Conservation (phyloP, 1,139 yeast species). For the Eremothecium coryli region DNA sequence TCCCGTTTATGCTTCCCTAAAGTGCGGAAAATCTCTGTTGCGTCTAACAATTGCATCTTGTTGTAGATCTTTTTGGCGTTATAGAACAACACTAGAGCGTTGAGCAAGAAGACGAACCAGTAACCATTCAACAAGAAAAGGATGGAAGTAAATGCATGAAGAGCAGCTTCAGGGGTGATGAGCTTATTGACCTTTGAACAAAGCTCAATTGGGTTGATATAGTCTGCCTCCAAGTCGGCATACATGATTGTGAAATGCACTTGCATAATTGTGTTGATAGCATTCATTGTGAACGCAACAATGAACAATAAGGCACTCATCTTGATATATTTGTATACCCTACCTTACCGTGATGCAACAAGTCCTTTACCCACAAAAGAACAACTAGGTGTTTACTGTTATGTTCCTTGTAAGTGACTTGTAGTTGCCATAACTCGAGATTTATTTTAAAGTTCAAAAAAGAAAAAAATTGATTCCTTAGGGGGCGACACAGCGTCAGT, state of each 20-base stretch:
- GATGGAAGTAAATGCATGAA: constrained; percentile 66
- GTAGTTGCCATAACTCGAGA: too few species aligned
- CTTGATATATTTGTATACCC: constrained; percentile 4
- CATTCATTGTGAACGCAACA: constrained; percentile 77
- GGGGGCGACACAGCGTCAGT: too few species aligned
- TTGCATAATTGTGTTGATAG: constrained; percentile 78
- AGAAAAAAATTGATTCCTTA: too few species aligned
- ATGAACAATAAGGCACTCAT: constrained; percentile 52
- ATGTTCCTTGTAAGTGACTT: too few species aligned
- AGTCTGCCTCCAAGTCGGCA: constrained; percentile 90
- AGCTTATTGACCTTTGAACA: constrained; percentile 87
- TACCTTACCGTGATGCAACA: too few species aligned
- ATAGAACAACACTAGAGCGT: constrained; percentile 77
- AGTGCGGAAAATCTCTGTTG: constrained; percentile 96
- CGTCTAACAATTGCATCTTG: constrained; percentile 84
- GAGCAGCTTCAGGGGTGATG: constrained; percentile 82
- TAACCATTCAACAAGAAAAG: constrained; percentile 80
- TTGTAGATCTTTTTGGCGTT: constrained; percentile 64
- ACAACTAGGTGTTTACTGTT: too few species aligned
- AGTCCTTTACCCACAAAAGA: too few species aligned
- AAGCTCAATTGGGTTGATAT: constrained; percentile 92
- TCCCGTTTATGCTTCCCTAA: constrained; percentile 89
- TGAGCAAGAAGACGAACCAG: constrained; percentile 84
- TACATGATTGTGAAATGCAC: constrained; percentile 90
- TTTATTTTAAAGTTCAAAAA: too few species aligned